Percentiles rank a stretch among this genome's conserved stretches.
These are phyloP conservation scores for Entomortierella beljakovae DNA, from an alignment of 192 early-diverging fungal species.

Conservation along the genomic window DNA sequence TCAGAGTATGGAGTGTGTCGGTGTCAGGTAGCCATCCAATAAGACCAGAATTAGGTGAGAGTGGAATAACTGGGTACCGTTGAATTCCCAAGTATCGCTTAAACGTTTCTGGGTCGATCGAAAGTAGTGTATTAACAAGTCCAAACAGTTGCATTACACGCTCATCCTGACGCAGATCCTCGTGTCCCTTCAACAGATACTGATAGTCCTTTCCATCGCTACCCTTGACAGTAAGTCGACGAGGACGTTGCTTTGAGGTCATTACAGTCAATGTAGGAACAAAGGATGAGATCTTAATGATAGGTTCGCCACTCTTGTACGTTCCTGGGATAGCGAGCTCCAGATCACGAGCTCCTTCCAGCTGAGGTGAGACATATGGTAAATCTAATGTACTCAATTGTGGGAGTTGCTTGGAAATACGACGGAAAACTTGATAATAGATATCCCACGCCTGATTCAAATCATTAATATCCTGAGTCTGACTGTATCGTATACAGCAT, in stretches of 20 bases:
- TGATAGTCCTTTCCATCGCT: slow-evolving; percentile 92
- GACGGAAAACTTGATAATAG: slow-evolving; percentile 85
- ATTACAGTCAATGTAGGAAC: slow-evolving; percentile 84
- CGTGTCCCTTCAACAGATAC: slow-evolving; percentile 95
- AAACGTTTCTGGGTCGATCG: slow-evolving; percentile 86
- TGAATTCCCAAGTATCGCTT: slow-evolving; percentile 92
- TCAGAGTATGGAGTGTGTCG: slow-evolving; percentile 88
- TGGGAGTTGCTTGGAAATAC: slow-evolving; percentile 85
- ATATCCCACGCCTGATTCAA: slow-evolving; percentile 96
- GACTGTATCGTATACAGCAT: slow-evolving; percentile 82
- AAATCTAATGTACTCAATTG: slow-evolving; percentile 87
- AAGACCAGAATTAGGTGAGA: slow-evolving; percentile 95
- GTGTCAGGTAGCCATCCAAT: slow-evolving; percentile 94
- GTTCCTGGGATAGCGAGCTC: slow-evolving; percentile 90
- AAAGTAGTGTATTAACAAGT: slow-evolving; percentile 92
- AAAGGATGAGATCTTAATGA: slow-evolving; percentile 92
- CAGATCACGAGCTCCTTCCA: slow-evolving; percentile 84
- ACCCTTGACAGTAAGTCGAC: slow-evolving; percentile 85
- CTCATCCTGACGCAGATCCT: slow-evolving; percentile 98
- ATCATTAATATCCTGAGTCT: slow-evolving; percentile 81
- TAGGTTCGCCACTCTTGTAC: slow-evolving; percentile 87
- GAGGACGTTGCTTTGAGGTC: slow-evolving; percentile 93
- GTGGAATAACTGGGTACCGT: slow-evolving; percentile 90
- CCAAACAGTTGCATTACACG: slow-evolving; percentile 99
- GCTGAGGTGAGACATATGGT: slow-evolving; percentile 89